These are phyloP conservation scores for Didymella pomorum DNA, from an alignment of 2,329 filamentous ascomycete species.

Conservation along the genomic window DNA sequence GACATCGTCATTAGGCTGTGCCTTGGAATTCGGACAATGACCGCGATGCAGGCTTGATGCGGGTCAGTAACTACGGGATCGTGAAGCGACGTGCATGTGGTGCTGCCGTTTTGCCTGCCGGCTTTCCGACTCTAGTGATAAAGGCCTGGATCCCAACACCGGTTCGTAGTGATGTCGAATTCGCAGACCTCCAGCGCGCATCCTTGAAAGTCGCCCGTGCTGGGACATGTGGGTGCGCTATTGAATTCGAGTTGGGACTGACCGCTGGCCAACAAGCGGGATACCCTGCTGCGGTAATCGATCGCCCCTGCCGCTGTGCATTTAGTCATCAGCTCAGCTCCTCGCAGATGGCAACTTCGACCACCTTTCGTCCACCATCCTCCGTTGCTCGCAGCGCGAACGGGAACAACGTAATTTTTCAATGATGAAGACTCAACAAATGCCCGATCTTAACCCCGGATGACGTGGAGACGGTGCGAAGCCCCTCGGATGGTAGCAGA, in stretches of 20 bases:
- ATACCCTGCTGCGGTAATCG: constrained; percentile 6
- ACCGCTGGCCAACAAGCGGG: constrained; percentile 8
- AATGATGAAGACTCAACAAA: constrained; percentile 9
- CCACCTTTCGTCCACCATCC: constrained; percentile 14
- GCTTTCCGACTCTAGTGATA: constrained; percentile 13
- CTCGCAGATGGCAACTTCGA: constrained; percentile 1
- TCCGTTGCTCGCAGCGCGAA: background rate
- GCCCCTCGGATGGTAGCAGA: constrained; percentile 13
- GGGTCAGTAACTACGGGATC: constrained; percentile 12
- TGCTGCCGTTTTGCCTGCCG: constrained; percentile 20
- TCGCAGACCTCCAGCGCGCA: constrained; percentile 4
- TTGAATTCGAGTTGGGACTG: constrained; percentile 7
- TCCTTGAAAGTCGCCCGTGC: constrained; percentile 1
- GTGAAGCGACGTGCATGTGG: constrained; percentile 14
- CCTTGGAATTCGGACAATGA: constrained; percentile 5
- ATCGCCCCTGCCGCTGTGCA: constrained; percentile 2
- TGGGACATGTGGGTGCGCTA: constrained; percentile 3
- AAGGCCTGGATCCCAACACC: constrained; percentile 17
- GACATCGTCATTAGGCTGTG: constrained; percentile 14
- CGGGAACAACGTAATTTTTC: background rate
- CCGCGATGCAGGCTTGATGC: constrained; percentile 8
- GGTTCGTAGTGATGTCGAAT: constrained; percentile 11
- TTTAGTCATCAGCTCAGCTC: constrained; percentile 9
- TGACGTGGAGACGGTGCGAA: constrained; percentile 20
- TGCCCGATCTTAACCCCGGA: constrained; percentile 11